Evolutionary conservation across 2,329 filamentous ascomycete genomes (phyloP).

Genomic region (Pyrenophora teres): DNA sequence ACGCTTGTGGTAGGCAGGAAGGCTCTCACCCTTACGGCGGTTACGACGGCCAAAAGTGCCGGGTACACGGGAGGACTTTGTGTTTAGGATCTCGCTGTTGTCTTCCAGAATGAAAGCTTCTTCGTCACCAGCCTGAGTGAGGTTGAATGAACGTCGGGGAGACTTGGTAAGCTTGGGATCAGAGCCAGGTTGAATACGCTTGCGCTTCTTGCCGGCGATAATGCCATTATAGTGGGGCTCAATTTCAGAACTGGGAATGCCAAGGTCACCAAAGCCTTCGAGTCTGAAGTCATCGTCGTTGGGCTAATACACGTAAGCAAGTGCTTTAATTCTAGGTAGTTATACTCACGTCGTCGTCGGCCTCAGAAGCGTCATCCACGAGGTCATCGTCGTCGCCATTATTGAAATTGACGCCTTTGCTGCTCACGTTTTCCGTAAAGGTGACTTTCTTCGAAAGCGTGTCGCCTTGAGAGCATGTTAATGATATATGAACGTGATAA

Average conservation of each 20-base stretch:
- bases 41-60: constrained; percentile 33
- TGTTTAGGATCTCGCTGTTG: constrained; percentile 8
- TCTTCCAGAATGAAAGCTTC: constrained; percentile 33
- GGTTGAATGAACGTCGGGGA: constrained; percentile 16
- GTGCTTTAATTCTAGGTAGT: background rate
- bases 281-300: constrained; percentile 26
- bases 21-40: constrained; percentile 40
- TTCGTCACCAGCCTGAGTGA: constrained; percentile 16
- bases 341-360: constrained; percentile 10
- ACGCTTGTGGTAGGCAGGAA: constrained; percentile 49
- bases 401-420: constrained; percentile 10
- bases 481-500: background rate
- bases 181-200: constrained; percentile 17
- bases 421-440: constrained; percentile 7
- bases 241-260: constrained; percentile 4
- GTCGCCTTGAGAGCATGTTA: constrained; percentile 14
- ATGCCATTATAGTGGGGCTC: constrained; percentile 14
- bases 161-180: constrained; percentile 1
- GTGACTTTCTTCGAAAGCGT: constrained; percentile 9
- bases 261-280: constrained; percentile 20
- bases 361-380: background rate
- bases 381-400: constrained; percentile 15
- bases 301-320: constrained; percentile 13
- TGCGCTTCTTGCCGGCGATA: constrained; percentile 19
- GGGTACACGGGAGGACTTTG: constrained; percentile 17